A percentile compares a stretch with the other conserved stretches of the same genome.
Evolutionary conservation across 108 stramenopile species (phyloP).

Genomic region (Pseudonitzschia multistriata): DNA sequence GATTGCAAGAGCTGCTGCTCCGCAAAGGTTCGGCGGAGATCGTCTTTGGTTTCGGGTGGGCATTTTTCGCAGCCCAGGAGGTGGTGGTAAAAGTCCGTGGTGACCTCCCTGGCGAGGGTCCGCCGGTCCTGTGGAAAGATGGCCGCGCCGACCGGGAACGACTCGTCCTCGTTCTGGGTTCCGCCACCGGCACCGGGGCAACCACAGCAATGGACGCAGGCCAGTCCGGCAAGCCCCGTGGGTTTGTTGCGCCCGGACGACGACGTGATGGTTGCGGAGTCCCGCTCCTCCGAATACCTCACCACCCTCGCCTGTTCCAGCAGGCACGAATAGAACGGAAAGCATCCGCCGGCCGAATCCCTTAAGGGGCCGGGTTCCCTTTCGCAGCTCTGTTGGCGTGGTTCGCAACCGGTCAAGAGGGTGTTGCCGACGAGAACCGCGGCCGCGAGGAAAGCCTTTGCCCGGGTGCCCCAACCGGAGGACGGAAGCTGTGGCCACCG

Average conservation of each 20-base stretch:
- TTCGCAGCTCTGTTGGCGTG: too few relatives aligned
- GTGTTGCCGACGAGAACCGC: too few relatives aligned
- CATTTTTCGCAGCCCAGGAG: background rate
- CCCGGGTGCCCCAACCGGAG: too few relatives aligned
- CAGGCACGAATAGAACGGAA: background rate
- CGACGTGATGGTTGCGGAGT: background rate
- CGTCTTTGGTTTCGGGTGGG: background rate
- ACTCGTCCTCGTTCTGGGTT: background rate
- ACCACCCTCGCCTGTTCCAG: background rate
- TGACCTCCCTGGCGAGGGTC: background rate
- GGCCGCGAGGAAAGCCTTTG: too few relatives aligned
- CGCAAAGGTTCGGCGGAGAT: too few relatives aligned
- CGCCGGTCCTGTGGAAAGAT: background rate
- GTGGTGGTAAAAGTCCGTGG: background rate
- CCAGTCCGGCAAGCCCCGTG: background rate
- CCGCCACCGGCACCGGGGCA: background rate
- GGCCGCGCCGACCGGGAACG: background rate
- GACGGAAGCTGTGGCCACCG: too few relatives aligned
- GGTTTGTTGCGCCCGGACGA: slow-evolving; percentile 1
- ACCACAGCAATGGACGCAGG: background rate
- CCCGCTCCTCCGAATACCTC: background rate
- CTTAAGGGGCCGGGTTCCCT: too few relatives aligned
- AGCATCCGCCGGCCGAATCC: too few relatives aligned
- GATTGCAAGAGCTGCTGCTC: background rate
- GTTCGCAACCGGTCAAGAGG: too few relatives aligned